phyloP scores from a whole-genome alignment of 2,329 filamentous ascomycete genomes.

The Sarocladium brachiariae region DNA sequence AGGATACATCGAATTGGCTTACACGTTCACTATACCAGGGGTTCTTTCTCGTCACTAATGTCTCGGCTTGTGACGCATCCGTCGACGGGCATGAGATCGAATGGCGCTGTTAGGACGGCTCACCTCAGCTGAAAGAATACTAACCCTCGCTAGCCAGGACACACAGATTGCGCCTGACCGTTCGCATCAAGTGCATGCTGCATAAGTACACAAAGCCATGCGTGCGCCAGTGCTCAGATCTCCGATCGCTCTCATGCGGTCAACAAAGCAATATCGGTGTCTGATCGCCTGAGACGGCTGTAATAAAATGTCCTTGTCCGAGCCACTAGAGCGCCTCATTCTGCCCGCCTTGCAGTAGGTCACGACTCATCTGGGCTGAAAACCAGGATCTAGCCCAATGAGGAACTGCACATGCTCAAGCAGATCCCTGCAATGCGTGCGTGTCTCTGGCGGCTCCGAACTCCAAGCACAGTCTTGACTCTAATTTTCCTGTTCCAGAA shows the following conservation, averaged over 20 bases:
- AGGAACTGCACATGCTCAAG: background rate
- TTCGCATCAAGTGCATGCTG: conserved; percentile 1
- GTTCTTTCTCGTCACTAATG: background rate
- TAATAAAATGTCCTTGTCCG: background rate
- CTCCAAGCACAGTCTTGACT: no score
- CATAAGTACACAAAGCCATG: conserved; percentile 1
- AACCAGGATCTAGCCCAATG: conserved; percentile 7
- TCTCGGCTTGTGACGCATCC: background rate
- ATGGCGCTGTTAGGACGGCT: background rate
- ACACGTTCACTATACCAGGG: background rate
- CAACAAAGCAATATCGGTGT: background rate
- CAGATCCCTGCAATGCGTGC: background rate
- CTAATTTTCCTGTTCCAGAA: background rate
- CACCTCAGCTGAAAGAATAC: conserved; percentile 7
- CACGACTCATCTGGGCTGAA: conserved; percentile 5
- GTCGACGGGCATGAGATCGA: background rate
- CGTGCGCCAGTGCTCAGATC: conserved; percentile 5
- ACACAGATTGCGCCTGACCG: background rate
- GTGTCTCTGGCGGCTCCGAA: background rate
- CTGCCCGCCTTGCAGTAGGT: conserved; percentile 1
- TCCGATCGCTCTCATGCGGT: background rate
- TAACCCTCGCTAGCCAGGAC: background rate
- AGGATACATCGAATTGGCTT: background rate
- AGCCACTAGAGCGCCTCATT: background rate
- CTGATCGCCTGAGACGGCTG: background rate